A percentile compares a stretch with the other conserved stretches of the same genome.
These are phyloP conservation scores for Trichoderma aggressivum DNA, from an alignment of 2,329 filamentous ascomycete species.

Conservation along the genomic window DNA sequence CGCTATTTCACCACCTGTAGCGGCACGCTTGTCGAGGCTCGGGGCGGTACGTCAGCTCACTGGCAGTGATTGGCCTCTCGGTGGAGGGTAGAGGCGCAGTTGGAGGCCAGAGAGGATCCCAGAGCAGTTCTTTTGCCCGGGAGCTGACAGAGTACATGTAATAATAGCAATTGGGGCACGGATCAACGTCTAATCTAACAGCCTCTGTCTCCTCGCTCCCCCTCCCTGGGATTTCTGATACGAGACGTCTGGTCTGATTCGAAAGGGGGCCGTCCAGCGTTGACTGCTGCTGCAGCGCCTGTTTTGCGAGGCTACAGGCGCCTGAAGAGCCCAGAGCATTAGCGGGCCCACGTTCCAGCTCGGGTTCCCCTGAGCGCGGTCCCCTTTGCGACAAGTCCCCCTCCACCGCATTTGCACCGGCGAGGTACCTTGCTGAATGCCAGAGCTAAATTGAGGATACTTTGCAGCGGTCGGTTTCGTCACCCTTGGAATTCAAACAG, in stretches of 20 bases:
- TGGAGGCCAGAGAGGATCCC: not conserved
- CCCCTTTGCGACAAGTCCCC: constrained; percentile 5
- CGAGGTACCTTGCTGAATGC: constrained; percentile 5
- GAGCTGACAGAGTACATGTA: not conserved
- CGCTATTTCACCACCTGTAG: not conserved
- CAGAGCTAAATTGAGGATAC: constrained; percentile 6
- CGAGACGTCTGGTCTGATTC: not conserved
- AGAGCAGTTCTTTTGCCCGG: not conserved
- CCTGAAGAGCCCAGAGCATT: not conserved
- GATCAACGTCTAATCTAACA: not conserved
- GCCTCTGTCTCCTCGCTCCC: not conserved
- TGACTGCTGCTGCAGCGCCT: not conserved
- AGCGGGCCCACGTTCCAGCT: constrained; percentile 17
- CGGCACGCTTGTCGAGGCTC: constrained; percentile 5
- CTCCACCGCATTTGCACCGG: not conserved
- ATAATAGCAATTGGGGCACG: not conserved
- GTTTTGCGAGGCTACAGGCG: not conserved
- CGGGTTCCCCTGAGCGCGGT: constrained; percentile 5
- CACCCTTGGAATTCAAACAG: constrained; percentile 13
- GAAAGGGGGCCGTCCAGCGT: not conserved
- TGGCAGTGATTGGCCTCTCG: constrained; percentile 3
- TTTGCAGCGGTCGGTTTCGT: not conserved
- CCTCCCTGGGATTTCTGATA: not conserved
- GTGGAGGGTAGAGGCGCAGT: constrained; percentile 14
- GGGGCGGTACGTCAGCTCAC: constrained; percentile 15